Evolutionary conservation across 345 rosid species (phyloP).

Genomic region (Eucalyptus cloeziana): DNA sequence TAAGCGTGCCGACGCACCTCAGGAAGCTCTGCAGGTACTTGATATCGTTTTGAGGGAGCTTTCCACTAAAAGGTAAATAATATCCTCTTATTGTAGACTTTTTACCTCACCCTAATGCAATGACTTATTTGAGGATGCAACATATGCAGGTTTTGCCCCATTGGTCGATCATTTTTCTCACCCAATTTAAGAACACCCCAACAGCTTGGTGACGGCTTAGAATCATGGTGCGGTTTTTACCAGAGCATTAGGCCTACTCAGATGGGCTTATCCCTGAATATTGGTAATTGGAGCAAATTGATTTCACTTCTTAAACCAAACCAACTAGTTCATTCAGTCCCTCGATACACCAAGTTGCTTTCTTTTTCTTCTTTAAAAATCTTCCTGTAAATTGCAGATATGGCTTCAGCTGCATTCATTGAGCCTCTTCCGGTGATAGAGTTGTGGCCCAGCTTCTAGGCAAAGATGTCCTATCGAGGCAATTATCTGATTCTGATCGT

Average conservation of each 20-base stretch:
- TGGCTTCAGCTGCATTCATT: constrained; percentile 97
- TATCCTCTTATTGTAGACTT: background rate
- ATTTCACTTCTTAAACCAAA: background rate
- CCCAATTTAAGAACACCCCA: constrained; percentile 73
- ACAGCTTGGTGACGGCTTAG: constrained; percentile 89
- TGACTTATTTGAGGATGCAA: background rate
- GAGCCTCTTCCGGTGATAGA: constrained; percentile 98
- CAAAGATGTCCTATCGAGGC: constrained; percentile 66
- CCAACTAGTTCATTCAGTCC: background rate
- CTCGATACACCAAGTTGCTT: background rate
- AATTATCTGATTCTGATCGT: constrained; percentile 86
- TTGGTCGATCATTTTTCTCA: constrained; percentile 93
- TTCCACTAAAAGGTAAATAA: constrained; percentile 54
- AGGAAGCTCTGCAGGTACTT: constrained; percentile 81
- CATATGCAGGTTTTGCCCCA: constrained; percentile 50
- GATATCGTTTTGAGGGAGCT: constrained; percentile 90
- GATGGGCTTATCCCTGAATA: constrained; percentile 92
- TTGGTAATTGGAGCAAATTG: constrained; percentile 33
- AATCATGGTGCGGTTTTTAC: constrained; percentile 98
- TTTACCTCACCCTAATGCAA: background rate
- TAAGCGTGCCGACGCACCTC: constrained; percentile 85
- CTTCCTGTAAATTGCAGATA: constrained; percentile 28
- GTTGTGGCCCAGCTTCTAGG: constrained; percentile 90
- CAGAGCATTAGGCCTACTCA: constrained; percentile 98
- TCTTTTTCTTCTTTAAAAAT: background rate